These are phyloP conservation scores for Suhomyces vadensis DNA, from an alignment of 805 yeast species.

Conservation along the genomic window DNA sequence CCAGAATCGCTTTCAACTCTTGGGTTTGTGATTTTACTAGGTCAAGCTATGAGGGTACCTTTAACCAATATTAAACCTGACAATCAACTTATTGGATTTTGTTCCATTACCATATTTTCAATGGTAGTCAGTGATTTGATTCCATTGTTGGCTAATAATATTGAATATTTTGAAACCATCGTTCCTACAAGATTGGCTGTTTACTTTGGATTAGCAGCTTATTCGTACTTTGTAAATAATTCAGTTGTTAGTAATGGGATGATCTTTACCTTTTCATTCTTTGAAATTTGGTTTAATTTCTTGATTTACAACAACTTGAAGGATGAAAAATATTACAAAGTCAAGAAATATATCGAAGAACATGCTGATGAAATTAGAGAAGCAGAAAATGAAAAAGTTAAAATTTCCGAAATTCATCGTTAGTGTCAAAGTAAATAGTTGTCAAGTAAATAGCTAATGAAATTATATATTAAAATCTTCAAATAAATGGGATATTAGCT, in stretches of 20 bases:
- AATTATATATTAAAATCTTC: background rate
- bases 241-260: slow-evolving; percentile 59
- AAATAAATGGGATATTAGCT: slow-evolving; percentile 17
- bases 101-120: slow-evolving; percentile 47
- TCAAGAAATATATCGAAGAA: slow-evolving; percentile 43
- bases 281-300: slow-evolving; percentile 71
- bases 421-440: background rate
- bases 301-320: slow-evolving; percentile 60
- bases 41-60: slow-evolving; percentile 59
- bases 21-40: slow-evolving; percentile 51
- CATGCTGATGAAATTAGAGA: slow-evolving; percentile 36
- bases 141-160: slow-evolving; percentile 52
- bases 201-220: slow-evolving; percentile 51
- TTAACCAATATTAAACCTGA: slow-evolving; percentile 28
- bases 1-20: slow-evolving; percentile 46
- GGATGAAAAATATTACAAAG: slow-evolving; percentile 59
- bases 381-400: slow-evolving; percentile 31
- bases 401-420: slow-evolving; percentile 28
- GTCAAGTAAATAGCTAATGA: slow-evolving; percentile 2
- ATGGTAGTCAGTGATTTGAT: slow-evolving; percentile 55
- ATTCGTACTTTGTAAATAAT: slow-evolving; percentile 47
- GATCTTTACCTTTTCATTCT: slow-evolving; percentile 57
- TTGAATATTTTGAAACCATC: slow-evolving; percentile 55
- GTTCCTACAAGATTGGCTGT: slow-evolving; percentile 57
- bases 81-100: slow-evolving; percentile 51